Base-by-base conservation (phyloP, 352 stramenopile species). In the Phytophthora ramorum region DNA sequence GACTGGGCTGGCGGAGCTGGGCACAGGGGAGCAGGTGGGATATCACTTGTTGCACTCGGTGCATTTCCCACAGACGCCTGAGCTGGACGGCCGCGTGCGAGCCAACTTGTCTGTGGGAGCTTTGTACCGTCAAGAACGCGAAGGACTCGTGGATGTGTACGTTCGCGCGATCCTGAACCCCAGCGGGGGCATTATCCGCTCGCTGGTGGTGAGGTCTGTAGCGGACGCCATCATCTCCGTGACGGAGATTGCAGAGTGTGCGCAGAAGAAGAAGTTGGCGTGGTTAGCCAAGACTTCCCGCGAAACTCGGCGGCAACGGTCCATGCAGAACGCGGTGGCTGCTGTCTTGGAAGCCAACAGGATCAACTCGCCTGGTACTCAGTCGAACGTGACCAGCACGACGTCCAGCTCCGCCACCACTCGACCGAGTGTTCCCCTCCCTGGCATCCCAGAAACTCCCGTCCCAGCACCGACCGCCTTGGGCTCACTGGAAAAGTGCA, bases 11-110 rank as follows among this genome's bases (percentile, higher is more conserved):
- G 66, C 58, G 0, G 35, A 63, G n/a, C 55, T 87, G 2, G 38
- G 32, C 0, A 82, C 60, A 2, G 76, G 79, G 14, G 78, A 88
- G 30, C 79, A 72, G 14, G 62, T 89, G 1, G 79, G 78, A 17
- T 91, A 84, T 47, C 78, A 88, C 53, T 50, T 89, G 51, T 38
- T 83, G 43, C 82, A 87, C 56, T 91, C 83, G 10, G 57, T 91
- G 37, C 55, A 73, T 41, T 81, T 82, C 47, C 52, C 67, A 1
- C 67, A 81, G 30, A 74, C 67, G 1, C 76, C 63, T 0, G 53
- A 68, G 55, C 32, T 85, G 32, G 60, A 67, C n/a, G 55, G 50
- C 13, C 52, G 54, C 7, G 56, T 73, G 54, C 65, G 66, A 48
- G 63, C 43, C 6, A 81, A 63, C 47, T 51, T 79, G 40, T 89